Evolutionary conservation across 306 rosid species (phyloP).

Genomic region (Fragaria nilgerrensis): DNA sequence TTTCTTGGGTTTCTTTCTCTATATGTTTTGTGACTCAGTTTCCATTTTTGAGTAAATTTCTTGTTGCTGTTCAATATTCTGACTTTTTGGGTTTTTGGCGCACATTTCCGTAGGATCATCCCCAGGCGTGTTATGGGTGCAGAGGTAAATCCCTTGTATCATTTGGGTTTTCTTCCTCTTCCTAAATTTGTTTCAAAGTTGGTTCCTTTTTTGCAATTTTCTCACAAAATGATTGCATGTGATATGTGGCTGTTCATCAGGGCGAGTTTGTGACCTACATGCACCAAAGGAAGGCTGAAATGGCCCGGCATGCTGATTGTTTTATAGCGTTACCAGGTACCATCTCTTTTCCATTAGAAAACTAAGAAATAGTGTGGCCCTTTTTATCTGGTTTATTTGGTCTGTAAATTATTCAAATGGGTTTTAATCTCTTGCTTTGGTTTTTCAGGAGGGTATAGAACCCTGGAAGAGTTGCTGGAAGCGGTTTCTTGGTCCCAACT

Average conservation of each 20-base stretch:
- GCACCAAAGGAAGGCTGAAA: slow-evolving; percentile 68
- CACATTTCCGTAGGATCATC: slow-evolving; percentile 33
- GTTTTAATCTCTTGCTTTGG: not conserved
- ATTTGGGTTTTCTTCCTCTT: not conserved
- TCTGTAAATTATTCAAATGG: not conserved
- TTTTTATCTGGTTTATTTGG: not conserved
- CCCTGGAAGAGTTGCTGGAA: slow-evolving; percentile 56
- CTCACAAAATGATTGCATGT: slow-evolving; percentile 6
- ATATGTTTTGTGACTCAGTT: not conserved
- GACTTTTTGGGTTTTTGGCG: slow-evolving; percentile 1
- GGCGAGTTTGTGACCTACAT: slow-evolving; percentile 43
- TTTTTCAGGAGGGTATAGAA: slow-evolving; percentile 55
- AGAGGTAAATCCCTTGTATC: slow-evolving; percentile 31
- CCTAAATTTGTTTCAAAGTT: slow-evolving; percentile 1
- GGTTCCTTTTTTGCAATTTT: not conserved
- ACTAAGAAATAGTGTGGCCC: not conserved
- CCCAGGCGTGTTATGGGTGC: slow-evolving; percentile 31
- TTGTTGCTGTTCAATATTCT: not conserved
- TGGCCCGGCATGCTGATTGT: slow-evolving; percentile 68
- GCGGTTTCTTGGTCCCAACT: slow-evolving; percentile 66
- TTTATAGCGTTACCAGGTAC: slow-evolving; percentile 64
- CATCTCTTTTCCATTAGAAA: slow-evolving; percentile 2
- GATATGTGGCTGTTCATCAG: slow-evolving; percentile 28
- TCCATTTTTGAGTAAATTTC: too few relatives aligned
- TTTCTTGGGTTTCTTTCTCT: not conserved